Conservation (phyloP, 2,329 filamentous ascomycete genomes). For the Diaporthe capsici region DNA sequence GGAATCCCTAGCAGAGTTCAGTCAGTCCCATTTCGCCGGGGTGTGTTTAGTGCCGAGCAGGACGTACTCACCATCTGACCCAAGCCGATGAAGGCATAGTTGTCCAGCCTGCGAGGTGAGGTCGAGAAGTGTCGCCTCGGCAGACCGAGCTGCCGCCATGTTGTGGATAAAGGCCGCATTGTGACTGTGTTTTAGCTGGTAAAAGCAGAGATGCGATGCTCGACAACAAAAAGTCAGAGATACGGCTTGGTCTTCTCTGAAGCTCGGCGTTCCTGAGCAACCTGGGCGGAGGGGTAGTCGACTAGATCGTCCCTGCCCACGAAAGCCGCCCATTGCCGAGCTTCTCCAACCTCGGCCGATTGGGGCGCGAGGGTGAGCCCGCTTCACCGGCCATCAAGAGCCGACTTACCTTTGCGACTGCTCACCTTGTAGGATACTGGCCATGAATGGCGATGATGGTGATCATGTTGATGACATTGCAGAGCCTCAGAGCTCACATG, state of each 20-base stretch:
- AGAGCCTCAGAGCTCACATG: neutral
- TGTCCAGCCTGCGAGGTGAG: slow-evolving; percentile 62
- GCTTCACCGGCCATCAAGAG: neutral
- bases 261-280: neutral
- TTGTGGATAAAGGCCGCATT: slow-evolving; percentile 45
- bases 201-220: neutral
- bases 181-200: slow-evolving; percentile 34
- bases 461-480: neutral
- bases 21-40: neutral
- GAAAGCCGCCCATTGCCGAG: slow-evolving; percentile 56
- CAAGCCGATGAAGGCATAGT: slow-evolving; percentile 72
- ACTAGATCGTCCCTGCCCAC: slow-evolving; percentile 40
- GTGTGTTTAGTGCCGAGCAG: neutral
- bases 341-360: slow-evolving; percentile 44
- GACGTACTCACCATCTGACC: slow-evolving; percentile 70
- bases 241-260: neutral
- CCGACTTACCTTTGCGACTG: slow-evolving; percentile 2
- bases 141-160: slow-evolving; percentile 49
- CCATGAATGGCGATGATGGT: neutral
- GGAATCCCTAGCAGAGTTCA: slow-evolving; percentile 64
- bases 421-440: neutral
- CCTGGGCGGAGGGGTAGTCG: slow-evolving; percentile 36
- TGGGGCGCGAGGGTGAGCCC: slow-evolving; percentile 13
- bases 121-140: slow-evolving; percentile 66
- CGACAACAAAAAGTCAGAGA: neutral